These are phyloP conservation scores for Puya raimondii DNA, from an alignment of 176 grass and related monocot species.

Conservation along the genomic window DNA sequence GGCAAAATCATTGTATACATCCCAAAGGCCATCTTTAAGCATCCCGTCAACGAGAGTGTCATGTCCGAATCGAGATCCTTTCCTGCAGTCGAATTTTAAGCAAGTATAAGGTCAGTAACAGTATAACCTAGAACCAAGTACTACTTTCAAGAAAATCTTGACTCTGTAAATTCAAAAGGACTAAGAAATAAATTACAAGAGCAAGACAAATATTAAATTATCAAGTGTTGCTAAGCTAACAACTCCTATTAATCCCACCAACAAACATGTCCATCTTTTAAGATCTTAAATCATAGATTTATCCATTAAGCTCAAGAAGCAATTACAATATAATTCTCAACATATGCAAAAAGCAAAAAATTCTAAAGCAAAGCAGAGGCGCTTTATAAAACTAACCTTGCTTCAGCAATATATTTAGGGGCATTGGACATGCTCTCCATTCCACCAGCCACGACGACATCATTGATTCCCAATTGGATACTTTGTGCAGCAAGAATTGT, in stretches of 20 bases:
- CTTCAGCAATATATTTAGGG: slow-evolving; percentile 83
- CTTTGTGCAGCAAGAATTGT: slow-evolving; percentile 78
- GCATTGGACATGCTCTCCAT: slow-evolving; percentile 99
- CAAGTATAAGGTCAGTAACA: not conserved
- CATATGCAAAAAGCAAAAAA: too few species aligned
- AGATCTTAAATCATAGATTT: too few species aligned
- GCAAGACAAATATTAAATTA: not conserved
- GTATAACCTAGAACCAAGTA: not conserved
- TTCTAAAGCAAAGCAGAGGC: not conserved
- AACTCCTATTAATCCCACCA: too few species aligned
- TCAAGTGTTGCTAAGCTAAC: too few species aligned
- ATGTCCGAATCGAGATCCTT: slow-evolving; percentile 87
- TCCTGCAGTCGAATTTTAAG: slow-evolving; percentile 41
- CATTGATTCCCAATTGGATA: slow-evolving; percentile 80
- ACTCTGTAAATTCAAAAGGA: not conserved
- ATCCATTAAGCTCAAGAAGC: too few species aligned
- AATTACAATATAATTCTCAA: too few species aligned
- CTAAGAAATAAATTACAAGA: not conserved
- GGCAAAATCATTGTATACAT: slow-evolving; percentile 67
- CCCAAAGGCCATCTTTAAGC: slow-evolving; percentile 96
- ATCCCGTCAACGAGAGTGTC: slow-evolving; percentile 82
- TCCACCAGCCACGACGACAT: slow-evolving; percentile 84
- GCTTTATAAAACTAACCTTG: slow-evolving; percentile 39
- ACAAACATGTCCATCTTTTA: too few species aligned
- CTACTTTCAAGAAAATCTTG: not conserved